A percentile compares a stretch with the other conserved stretches of the same genome.
These are phyloP conservation scores for Sambucus nigra DNA, from an alignment of 129 eudicot genomes.

Conservation along the genomic window DNA sequence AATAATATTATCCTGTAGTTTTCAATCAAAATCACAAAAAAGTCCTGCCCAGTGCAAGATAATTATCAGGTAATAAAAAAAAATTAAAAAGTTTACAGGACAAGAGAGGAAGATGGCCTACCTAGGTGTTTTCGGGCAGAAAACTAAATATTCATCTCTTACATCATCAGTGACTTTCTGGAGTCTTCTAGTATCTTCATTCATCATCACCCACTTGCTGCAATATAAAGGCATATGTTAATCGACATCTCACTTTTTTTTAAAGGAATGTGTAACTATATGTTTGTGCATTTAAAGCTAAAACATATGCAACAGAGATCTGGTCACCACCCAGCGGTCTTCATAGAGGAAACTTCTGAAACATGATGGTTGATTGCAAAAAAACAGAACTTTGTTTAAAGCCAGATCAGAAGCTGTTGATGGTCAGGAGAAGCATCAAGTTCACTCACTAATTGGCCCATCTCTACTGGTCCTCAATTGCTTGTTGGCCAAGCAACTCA, in stretches of 20 bases:
- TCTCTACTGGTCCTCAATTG: no score
- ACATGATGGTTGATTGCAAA: no score
- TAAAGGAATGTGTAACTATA: neutral
- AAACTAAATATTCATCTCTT: conserved; percentile 54
- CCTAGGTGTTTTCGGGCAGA: conserved; percentile 73
- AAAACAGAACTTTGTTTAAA: no score
- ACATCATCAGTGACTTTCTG: conserved; percentile 77
- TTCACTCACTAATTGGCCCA: no score
- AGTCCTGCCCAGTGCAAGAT: neutral
- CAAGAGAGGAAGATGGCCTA: conserved; percentile 8
- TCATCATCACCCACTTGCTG: conserved; percentile 99
- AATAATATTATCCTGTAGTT: neutral
- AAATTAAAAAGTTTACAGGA: neutral
- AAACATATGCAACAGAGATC: no score
- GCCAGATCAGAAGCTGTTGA: neutral
- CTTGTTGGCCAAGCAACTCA: no score
- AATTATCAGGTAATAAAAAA: neutral
- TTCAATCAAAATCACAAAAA: neutral
- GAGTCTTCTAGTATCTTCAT: conserved; percentile 79
- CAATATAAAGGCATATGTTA: conserved; percentile 7
- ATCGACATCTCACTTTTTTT: neutral
- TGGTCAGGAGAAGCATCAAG: neutral
- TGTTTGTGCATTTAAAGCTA: neutral
- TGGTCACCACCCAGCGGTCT: no score
- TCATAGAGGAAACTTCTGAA: no score